Evolutionary conservation across 2,329 filamentous ascomycete genomes (phyloP).

Genomic region (Ascochyta rabiei): DNA sequence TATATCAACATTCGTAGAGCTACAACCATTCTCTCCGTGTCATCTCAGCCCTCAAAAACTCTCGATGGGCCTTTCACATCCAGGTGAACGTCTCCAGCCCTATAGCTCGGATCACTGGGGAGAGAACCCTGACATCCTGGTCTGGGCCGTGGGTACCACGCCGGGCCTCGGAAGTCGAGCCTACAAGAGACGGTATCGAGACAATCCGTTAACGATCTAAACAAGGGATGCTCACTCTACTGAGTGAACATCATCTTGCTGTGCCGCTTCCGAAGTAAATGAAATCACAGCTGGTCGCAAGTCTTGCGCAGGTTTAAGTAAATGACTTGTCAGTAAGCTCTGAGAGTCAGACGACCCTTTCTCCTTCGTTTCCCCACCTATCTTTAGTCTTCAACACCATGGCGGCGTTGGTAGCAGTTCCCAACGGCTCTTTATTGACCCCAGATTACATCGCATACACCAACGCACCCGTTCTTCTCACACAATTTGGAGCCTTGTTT

Average conservation of each 20-base stretch:
- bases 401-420: background rate
- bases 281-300: background rate
- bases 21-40: background rate
- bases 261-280: slow-evolving; percentile 4
- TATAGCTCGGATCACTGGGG: background rate
- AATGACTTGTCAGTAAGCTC: background rate
- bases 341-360: slow-evolving; percentile 2
- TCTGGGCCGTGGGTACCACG: background rate
- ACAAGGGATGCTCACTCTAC: background rate
- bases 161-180: background rate
- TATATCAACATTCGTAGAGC: background rate
- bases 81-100: background rate
- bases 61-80: background rate
- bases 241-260: slow-evolving; percentile 1
- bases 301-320: background rate
- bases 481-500: slow-evolving; percentile 50
- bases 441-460: slow-evolving; percentile 46
- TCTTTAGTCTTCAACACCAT: background rate
- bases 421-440: slow-evolving; percentile 17
- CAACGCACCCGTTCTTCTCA: slow-evolving; percentile 49
- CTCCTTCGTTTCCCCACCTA: background rate
- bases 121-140: background rate
- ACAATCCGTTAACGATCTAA: background rate
- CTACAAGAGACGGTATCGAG: background rate
- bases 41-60: no score